A percentile compares a stretch with the other conserved stretches of the same genome.
These are phyloP conservation scores for Rhodotorula sp. DNA, from an alignment of 1,284 basidiomycete species.

Conservation along the genomic window DNA sequence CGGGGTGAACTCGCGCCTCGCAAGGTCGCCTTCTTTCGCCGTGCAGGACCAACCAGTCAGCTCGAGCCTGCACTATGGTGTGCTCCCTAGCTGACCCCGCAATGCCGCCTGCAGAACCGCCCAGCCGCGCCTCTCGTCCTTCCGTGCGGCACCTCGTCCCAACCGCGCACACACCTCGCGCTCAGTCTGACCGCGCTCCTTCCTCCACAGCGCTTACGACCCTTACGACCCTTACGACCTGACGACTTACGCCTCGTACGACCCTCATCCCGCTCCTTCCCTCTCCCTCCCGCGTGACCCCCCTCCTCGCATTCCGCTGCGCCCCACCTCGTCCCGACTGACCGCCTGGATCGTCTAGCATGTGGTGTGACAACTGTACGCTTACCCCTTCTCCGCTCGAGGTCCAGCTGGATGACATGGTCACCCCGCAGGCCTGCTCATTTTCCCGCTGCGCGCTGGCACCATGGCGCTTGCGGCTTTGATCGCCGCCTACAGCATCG, in stretches of 20 bases:
- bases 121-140: neutral
- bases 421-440: slow-evolving; percentile 9
- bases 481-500: slow-evolving; percentile 30
- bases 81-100: too few species aligned
- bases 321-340: neutral
- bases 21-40: too few species aligned
- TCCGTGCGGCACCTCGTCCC: neutral
- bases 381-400: too few species aligned
- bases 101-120: too few species aligned
- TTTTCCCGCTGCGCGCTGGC: slow-evolving; percentile 34
- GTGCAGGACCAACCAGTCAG: too few species aligned
- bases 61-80: too few species aligned
- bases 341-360: neutral
- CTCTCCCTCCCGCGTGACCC: neutral
- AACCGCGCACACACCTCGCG: neutral
- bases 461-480: slow-evolving; percentile 25
- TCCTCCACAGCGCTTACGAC: neutral
- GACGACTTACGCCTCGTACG: slow-evolving; percentile 3
- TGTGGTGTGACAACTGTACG: slow-evolving; percentile 41
- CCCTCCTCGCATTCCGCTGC: neutral
- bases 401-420: too few species aligned
- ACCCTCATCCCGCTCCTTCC: neutral
- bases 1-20: neutral
- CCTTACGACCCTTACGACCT: slow-evolving; percentile 1
- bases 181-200: neutral